Conservation (phyloP, 2,329 filamentous ascomycete genomes). For the Clonostachys rosea region DNA sequence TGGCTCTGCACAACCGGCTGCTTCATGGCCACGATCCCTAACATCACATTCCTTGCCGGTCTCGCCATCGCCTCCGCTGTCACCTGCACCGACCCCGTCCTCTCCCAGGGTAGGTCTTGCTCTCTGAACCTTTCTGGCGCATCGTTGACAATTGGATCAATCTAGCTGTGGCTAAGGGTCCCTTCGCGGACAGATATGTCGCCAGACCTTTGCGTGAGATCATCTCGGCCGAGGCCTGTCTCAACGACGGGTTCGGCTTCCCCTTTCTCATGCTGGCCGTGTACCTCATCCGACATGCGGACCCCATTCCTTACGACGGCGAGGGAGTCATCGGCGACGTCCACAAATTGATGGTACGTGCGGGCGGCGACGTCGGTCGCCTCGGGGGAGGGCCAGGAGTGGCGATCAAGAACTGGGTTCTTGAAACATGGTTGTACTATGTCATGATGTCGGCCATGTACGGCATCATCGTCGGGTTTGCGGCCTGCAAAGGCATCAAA, state of each 20-base stretch:
- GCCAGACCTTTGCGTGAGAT: conserved; percentile 52
- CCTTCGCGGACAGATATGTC: conserved; percentile 57
- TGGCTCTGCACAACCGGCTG: conserved; percentile 56
- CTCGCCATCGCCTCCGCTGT: conserved; percentile 57
- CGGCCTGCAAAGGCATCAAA: conserved; percentile 40
- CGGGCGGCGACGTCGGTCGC: conserved; percentile 37
- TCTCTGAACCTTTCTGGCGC: too few species aligned
- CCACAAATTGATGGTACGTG: conserved; percentile 8
- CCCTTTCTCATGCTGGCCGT: conserved; percentile 56
- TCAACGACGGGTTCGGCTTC: conserved; percentile 16
- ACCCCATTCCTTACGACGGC: conserved; percentile 13
- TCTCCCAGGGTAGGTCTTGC: conserved; percentile 39
- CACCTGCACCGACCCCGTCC: conserved; percentile 57
- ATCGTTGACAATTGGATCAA: too few species aligned
- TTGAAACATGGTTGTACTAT: conserved; percentile 57
- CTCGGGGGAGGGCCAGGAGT: conserved; percentile 44
- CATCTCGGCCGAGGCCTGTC: conserved; percentile 39
- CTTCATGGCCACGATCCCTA: conserved; percentile 48
- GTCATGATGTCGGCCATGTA: conserved; percentile 48
- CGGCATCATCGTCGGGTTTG: conserved; percentile 44
- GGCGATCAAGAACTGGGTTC: conserved; percentile 51
- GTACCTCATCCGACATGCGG: conserved; percentile 49
- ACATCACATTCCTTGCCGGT: conserved; percentile 46
- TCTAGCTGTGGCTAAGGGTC: conserved; percentile 45
- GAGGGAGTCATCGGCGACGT: conserved; percentile 1